Evolutionary conservation across 495 filamentous ascomycete species (phyloP), one percentile per base, ranked within the genome.

Genomic region (Aspergillus taichungensis): DNA sequence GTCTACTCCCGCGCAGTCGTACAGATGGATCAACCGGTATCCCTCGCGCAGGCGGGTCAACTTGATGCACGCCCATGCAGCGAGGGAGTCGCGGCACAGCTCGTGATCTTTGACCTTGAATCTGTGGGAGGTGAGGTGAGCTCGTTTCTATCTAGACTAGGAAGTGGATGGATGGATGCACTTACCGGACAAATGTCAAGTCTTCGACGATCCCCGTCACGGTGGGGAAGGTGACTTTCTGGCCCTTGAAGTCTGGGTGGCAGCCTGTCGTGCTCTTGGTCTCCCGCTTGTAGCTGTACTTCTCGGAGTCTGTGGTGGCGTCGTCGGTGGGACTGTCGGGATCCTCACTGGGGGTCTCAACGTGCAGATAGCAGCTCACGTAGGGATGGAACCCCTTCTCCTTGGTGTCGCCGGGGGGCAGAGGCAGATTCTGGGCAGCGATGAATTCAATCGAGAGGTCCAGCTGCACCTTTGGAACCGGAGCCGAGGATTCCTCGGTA

Each of bases 61-160:
- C 13, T 88, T 73, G 44, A 94, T 79, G 57, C 88, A 94, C 6
- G 87, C 79, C 91, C 91, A 97, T 8, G 82, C 87, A 13, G 85
- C 87, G 32, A 94, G 57, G 38, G 81, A 71, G 51, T 95, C 88
- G 46, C 75, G 73, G 3, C 79, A 79, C 42, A 91, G 71, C 51
- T 88, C 82, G 47, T 91, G 82, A 55, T 95, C 85, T 59, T 85
- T 80, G 51, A 96, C 73, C 59, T 94, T 85, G 63, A 96, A 87
- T 44, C 91, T 87, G 51, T 37, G 45, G 36, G 46, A 31, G 42
- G 34, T 8, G 24, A 24, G 9, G 13, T 13, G 13, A 49, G 37
- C 33, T 34, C 9, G 33, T 34, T 3, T 34, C 33, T 5, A 2
- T 13, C 9, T 40, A 18, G 38, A 34, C 46, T 24, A 11, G 45